phyloP scores from a whole-genome alignment of 2,329 filamentous ascomycete genomes.

The Mycocentrospora acerina region DNA sequence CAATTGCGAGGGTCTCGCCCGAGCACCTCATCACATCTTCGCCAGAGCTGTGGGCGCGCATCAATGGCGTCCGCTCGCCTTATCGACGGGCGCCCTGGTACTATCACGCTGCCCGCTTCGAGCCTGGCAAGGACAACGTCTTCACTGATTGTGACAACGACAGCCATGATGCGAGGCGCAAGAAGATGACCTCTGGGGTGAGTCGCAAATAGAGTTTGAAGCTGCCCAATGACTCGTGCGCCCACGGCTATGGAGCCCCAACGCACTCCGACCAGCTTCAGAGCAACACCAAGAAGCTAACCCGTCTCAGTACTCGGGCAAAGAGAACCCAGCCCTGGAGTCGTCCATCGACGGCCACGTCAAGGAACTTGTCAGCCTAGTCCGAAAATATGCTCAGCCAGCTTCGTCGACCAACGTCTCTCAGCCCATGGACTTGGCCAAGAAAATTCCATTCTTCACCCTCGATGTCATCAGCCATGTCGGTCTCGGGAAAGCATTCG shows the following conservation, averaged over 20 bases:
- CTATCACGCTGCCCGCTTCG: constrained; percentile 50
- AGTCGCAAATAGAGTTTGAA: neutral
- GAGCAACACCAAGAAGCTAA: constrained; percentile 5
- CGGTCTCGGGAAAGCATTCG: constrained; percentile 55
- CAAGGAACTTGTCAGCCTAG: constrained; percentile 49
- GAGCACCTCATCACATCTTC: constrained; percentile 54
- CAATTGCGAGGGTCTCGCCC: constrained; percentile 50
- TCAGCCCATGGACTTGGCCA: constrained; percentile 49
- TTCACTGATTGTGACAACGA: constrained; percentile 55
- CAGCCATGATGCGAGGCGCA: constrained; percentile 46
- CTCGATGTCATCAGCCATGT: constrained; percentile 59
- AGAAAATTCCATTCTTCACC: constrained; percentile 55
- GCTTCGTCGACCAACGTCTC: constrained; percentile 22
- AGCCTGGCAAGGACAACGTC: constrained; percentile 57
- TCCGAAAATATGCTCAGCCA: constrained; percentile 49
- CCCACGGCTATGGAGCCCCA: neutral
- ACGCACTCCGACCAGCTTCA: too few relatives aligned
- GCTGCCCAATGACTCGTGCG: neutral
- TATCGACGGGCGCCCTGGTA: constrained; percentile 45
- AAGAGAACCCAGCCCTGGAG: constrained; percentile 56
- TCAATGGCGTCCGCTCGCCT: constrained; percentile 43
- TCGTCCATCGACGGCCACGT: constrained; percentile 52
- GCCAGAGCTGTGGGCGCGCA: constrained; percentile 49
- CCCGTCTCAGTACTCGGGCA: constrained; percentile 52
- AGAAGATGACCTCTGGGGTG: constrained; percentile 55